Percentiles rank a stretch among this genome's conserved stretches.
Conservation (phyloP, 2,329 filamentous ascomycete species). For the Beauveria rudraprayagi region DNA sequence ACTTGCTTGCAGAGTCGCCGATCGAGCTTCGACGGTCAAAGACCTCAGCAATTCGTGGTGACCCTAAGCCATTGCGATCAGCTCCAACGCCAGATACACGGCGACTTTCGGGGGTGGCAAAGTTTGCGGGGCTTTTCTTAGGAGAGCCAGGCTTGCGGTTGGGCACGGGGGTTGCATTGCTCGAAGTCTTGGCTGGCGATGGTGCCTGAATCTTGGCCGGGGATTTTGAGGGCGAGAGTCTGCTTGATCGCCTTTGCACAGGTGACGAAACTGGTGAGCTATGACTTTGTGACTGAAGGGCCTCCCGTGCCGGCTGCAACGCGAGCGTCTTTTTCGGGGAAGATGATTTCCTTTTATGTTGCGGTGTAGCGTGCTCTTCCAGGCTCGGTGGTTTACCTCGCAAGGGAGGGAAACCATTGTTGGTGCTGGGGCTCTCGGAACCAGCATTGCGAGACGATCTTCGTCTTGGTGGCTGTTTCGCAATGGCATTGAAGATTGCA, state of each 20-base stretch:
- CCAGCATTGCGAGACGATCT: slow-evolving; percentile 17
- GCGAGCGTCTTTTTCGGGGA: slow-evolving; percentile 19
- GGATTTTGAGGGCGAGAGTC: slow-evolving; percentile 1
- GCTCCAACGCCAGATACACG: slow-evolving; percentile 60
- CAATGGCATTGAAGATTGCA: slow-evolving; percentile 22
- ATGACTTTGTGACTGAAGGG: not conserved
- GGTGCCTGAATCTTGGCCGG: not conserved
- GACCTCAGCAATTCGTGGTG: slow-evolving; percentile 63
- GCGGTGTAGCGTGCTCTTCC: slow-evolving; percentile 7
- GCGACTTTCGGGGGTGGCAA: slow-evolving; percentile 29
- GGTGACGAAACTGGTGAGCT: not conserved
- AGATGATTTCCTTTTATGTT: slow-evolving; percentile 18
- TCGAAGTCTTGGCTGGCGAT: not conserved
- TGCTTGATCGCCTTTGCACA: not conserved
- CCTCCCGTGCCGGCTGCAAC: slow-evolving; percentile 26
- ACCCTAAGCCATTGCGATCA: slow-evolving; percentile 64
- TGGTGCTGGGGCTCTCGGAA: slow-evolving; percentile 26
- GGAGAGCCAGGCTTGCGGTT: not conserved
- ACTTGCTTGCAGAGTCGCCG: slow-evolving; percentile 55
- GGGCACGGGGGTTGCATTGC: not conserved
- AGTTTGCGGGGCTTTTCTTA: not conserved
- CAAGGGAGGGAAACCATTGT: slow-evolving; percentile 47
- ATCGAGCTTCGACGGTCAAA: slow-evolving; percentile 66
- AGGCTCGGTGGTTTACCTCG: slow-evolving; percentile 29
- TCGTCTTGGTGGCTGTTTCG: slow-evolving; percentile 22